phyloP scores from a whole-genome alignment of 768 basidiomycete genomes.

The Sporobolomyces phaffii region DNA sequence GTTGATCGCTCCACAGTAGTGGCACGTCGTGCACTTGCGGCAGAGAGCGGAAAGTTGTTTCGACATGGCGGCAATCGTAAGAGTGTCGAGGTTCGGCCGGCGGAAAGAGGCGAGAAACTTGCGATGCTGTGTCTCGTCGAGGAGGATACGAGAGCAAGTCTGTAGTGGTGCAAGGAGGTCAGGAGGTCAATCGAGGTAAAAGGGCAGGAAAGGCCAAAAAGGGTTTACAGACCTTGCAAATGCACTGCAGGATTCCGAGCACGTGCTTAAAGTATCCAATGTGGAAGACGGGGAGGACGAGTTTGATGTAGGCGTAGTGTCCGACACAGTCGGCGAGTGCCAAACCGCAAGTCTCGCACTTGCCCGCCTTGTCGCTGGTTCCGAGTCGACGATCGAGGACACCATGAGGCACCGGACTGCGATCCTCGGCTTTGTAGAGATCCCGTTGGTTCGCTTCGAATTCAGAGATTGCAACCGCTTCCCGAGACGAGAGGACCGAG shows the following conservation, averaged over 20 bases:
- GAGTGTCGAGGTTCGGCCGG: constrained; percentile 79
- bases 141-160: constrained; percentile 83
- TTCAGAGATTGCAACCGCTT: constrained; percentile 90
- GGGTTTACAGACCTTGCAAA: constrained; percentile 72
- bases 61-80: constrained; percentile 71
- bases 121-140: constrained; percentile 80
- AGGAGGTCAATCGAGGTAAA: background rate
- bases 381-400: constrained; percentile 89
- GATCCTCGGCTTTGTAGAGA: constrained; percentile 73
- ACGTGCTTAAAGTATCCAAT: constrained; percentile 97
- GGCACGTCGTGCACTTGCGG: constrained; percentile 85
- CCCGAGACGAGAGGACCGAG: constrained; percentile 84
- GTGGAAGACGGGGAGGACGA: constrained; percentile 93
- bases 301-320: constrained; percentile 97
- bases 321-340: constrained; percentile 91
- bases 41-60: constrained; percentile 81
- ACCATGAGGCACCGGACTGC: constrained; percentile 81
- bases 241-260: constrained; percentile 83
- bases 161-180: constrained; percentile 20
- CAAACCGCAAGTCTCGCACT: constrained; percentile 91
- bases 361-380: constrained; percentile 83
- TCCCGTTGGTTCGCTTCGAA: constrained; percentile 92
- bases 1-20: constrained; percentile 86
- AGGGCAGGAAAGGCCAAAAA: background rate
- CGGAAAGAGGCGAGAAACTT: constrained; percentile 83